Evolutionary conservation across 2,329 filamentous ascomycete genomes (phyloP), one percentile per base, ranked within the genome.

Genomic region (Neonectria coccinea): DNA sequence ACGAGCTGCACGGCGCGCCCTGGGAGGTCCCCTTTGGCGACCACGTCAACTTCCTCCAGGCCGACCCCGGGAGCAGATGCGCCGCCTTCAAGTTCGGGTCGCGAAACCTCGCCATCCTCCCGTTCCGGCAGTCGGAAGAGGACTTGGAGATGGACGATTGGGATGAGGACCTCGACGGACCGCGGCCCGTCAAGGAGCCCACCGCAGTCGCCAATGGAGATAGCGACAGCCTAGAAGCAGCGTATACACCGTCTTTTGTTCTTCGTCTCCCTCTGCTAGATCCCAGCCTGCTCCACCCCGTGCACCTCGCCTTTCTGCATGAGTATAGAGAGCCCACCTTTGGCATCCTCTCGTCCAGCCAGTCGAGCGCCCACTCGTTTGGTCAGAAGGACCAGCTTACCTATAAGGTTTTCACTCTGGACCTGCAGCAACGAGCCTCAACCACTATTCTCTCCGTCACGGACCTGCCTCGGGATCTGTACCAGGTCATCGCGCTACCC

Each of bases 301-400:
- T 97, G 74, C 93, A 97, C 76, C 88, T 99, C 75, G 91, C 92
- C 59, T 99, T 99, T 79, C 83, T 99, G 69, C 89, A 98, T 85
- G 95, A 98, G 82, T 99, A 99, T 79, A 91, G 96, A 78, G 96
- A 98, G 79, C 95, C 96, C 12, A 99, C 96, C 0, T 97, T 99
- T 81, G 96, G 95, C 61, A 94, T 99, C 65, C 84, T 99, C 45
- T 96, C 93, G 51, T 92, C 94, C 1, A 90, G 89, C 56, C 83
- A 88, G 67, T 85, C 90, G 39, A 88, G 91, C 14, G 94, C 94
- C n/a, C 85, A 86, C 59, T 90, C 92, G 3, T 83, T 98, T 57
- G 92, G 94, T 73, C 88, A 93, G 68, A 96, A 91, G 75, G 96
- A 99, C 76, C 88, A 92, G 71, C 83, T 97, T 52, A 91, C 90